phyloP scores from a whole-genome alignment of 202 grass and related monocot species.

The Miscanthus sacchariflorus region DNA sequence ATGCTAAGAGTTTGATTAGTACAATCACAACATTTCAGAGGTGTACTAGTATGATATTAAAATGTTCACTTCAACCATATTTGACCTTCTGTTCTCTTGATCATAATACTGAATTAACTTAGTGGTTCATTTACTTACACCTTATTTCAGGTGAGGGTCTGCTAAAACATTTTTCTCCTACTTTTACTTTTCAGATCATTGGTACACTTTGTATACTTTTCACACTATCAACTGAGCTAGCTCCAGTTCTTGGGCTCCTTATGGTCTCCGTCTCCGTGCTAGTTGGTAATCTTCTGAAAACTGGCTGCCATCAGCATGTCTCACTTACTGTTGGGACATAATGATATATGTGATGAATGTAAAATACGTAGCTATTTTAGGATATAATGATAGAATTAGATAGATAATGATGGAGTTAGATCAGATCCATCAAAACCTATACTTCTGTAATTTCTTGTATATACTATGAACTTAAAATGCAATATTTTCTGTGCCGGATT shows the following conservation, averaged over 20 bases:
- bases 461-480: constrained; percentile 22
- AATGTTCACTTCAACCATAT: constrained; percentile 32
- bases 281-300: constrained; percentile 72
- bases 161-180: constrained; percentile 18
- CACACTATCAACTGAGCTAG: constrained; percentile 82
- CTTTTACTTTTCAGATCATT: constrained; percentile 68
- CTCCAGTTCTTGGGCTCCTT: constrained; percentile 85
- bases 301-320: not conserved
- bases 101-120: constrained; percentile 11
- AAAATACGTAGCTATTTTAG: not conserved
- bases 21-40: constrained; percentile 40
- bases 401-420: not conserved
- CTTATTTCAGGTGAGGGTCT: constrained; percentile 13
- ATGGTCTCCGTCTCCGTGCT: constrained; percentile 85
- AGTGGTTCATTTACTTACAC: constrained; percentile 27
- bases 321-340: not conserved
- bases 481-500: not conserved
- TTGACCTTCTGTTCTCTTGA: constrained; percentile 38
- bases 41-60: constrained; percentile 12
- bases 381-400: not conserved
- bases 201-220: constrained; percentile 97
- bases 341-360: constrained; percentile 1
- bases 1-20: constrained; percentile 42
- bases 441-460: not conserved
- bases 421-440: not conserved